phyloP scores from a whole-genome alignment of 352 stramenopile species.

The Globisporangium acanthophoron region DNA sequence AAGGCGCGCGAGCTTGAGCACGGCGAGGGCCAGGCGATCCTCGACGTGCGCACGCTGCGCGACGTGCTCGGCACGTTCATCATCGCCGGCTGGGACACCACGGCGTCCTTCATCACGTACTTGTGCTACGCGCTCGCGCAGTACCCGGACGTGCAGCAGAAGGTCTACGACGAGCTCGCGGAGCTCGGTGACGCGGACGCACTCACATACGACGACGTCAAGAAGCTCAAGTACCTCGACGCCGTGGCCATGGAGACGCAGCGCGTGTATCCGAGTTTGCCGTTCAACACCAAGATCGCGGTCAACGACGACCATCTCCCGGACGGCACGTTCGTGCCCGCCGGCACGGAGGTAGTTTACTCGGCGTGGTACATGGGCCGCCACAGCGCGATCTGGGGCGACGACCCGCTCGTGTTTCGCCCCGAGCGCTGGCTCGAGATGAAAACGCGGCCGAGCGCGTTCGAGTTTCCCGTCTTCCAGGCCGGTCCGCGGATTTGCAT shows the following conservation, averaged over 20 bases:
- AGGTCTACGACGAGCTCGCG: constrained; percentile 40
- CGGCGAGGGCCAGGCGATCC: neutral
- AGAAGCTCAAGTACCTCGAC: constrained; percentile 55
- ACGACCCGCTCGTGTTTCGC: constrained; percentile 41
- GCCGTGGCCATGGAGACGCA: constrained; percentile 8
- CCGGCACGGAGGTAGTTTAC: constrained; percentile 6
- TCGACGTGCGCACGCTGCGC: neutral
- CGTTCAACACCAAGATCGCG: constrained; percentile 22
- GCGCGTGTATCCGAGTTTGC: constrained; percentile 26
- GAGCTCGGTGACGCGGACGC: neutral
- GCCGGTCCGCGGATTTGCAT: constrained; percentile 62
- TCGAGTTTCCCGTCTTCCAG: constrained; percentile 68
- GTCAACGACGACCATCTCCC: constrained; percentile 28
- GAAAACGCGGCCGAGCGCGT: constrained; percentile 43
- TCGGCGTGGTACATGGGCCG: neutral
- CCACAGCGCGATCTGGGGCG: constrained; percentile 31
- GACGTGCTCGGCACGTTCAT: constrained; percentile 16
- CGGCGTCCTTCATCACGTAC: constrained; percentile 65
- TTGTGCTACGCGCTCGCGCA: constrained; percentile 62
- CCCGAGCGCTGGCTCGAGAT: constrained; percentile 68
- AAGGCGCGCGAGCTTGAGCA: constrained; percentile 33
- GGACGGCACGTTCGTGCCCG: constrained; percentile 29
- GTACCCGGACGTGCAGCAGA: constrained; percentile 43
- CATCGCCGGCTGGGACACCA: constrained; percentile 78
- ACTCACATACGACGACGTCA: constrained; percentile 50